phyloP scores from a whole-genome alignment of 192 early-diverging fungal genomes.

The Coemansia sp. region DNA sequence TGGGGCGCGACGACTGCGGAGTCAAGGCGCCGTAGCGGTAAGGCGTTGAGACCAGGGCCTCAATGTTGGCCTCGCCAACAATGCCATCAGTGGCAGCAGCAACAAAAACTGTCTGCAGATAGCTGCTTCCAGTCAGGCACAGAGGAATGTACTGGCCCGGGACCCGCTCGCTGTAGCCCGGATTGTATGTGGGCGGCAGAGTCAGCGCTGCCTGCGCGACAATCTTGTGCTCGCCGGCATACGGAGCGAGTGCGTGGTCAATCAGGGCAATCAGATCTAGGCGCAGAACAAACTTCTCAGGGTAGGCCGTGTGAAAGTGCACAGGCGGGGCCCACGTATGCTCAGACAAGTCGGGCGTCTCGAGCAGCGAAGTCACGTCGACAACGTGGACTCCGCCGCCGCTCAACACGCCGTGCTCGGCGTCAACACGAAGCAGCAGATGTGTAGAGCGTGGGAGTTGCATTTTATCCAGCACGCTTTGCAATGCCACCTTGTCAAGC shows the following conservation, averaged over 20 bases:
- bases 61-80: conserved; percentile 37
- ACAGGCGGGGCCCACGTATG: conserved; percentile 36
- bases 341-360: conserved; percentile 13
- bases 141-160: conserved; percentile 27
- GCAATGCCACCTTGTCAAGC: conserved; percentile 29
- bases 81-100: conserved; percentile 20
- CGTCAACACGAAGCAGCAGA: conserved; percentile 42
- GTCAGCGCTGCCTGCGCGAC: conserved; percentile 37
- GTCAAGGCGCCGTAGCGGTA: conserved; percentile 9
- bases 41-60: conserved; percentile 38
- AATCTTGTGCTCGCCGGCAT: conserved; percentile 23
- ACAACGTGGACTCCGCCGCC: conserved; percentile 16
- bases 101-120: conserved; percentile 32
- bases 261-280: conserved; percentile 45
- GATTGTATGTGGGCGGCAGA: conserved; percentile 28
- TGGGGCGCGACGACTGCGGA: neutral
- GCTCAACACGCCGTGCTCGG: conserved; percentile 25
- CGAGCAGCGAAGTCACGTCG: conserved; percentile 32
- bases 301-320: conserved; percentile 40
- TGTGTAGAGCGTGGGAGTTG: conserved; percentile 46
- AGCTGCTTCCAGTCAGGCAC: conserved; percentile 30
- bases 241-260: conserved; percentile 38
- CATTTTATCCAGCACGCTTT: conserved; percentile 27
- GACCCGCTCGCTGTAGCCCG: conserved; percentile 28
- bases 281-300: conserved; percentile 43